These are phyloP conservation scores for Malassezia sympodialis DNA, from an alignment of 1,284 basidiomycete genomes.

Conservation along the genomic window DNA sequence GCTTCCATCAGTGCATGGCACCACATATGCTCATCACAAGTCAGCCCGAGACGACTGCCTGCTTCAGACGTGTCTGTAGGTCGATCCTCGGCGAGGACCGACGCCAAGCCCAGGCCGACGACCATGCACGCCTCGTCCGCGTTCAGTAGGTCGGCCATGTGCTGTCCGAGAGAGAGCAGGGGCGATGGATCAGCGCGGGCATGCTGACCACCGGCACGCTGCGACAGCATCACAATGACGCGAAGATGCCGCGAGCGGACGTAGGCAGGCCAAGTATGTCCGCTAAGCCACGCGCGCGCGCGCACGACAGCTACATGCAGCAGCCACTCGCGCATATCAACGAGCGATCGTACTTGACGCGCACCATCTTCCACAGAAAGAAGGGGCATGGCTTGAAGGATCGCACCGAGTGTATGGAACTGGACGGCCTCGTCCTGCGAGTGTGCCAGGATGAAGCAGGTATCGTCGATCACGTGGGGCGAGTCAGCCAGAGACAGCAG, in stretches of 20 bases:
- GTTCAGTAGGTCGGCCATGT: not conserved
- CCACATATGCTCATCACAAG: slow-evolving; percentile 25
- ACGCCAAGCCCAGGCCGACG: slow-evolving; percentile 5
- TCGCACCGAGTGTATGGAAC: slow-evolving; percentile 16
- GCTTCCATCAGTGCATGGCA: slow-evolving; percentile 30
- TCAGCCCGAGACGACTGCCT: slow-evolving; percentile 22
- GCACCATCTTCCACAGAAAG: not conserved
- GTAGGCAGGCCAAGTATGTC: not conserved
- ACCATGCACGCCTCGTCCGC: not conserved
- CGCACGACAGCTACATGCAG: slow-evolving; percentile 1
- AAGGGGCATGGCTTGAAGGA: not conserved
- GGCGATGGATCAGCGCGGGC: not conserved
- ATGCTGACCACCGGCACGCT: not conserved
- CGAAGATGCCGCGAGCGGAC: slow-evolving; percentile 1
- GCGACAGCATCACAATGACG: slow-evolving; percentile 1
- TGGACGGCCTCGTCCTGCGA: not conserved
- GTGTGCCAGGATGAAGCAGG: not conserved
- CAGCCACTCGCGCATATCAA: slow-evolving; percentile 14
- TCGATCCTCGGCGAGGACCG: slow-evolving; percentile 1
- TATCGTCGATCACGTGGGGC: not conserved
- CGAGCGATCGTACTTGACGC: not conserved
- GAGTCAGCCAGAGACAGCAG: slow-evolving; percentile 3
- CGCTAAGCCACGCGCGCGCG: not conserved
- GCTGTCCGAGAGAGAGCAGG: not conserved
- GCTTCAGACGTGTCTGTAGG: not conserved